phyloP scores from a whole-genome alignment of 2,329 filamentous ascomycete genomes.

The Dothideomycetes sp. region DNA sequence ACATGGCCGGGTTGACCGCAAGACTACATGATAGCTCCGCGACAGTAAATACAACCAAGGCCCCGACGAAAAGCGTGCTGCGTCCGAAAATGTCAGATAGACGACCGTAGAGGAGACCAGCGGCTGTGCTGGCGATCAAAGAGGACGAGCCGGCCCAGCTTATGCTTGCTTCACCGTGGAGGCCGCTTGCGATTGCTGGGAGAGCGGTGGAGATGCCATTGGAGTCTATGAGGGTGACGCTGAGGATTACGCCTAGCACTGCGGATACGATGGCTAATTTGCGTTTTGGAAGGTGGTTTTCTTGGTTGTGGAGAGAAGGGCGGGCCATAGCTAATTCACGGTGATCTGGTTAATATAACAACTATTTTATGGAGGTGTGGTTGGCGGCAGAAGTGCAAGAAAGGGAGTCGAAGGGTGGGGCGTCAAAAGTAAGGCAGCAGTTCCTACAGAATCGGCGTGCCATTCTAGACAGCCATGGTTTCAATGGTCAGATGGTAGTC shows the following conservation, averaged over 20 bases:
- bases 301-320: no score
- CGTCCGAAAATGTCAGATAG: slow-evolving; percentile 3
- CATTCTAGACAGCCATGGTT: no score
- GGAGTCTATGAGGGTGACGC: slow-evolving; percentile 1
- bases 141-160: slow-evolving; percentile 1
- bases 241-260: not conserved
- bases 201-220: slow-evolving; percentile 1
- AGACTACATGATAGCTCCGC: slow-evolving; percentile 1
- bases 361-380: no score
- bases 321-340: no score
- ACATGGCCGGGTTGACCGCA: slow-evolving; percentile 37
- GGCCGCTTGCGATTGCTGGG: slow-evolving; percentile 1
- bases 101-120: slow-evolving; percentile 1
- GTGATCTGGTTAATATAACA: no score
- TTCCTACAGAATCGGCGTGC: no score
- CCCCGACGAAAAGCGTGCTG: not conserved
- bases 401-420: no score
- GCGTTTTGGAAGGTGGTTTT: not conserved
- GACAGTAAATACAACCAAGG: slow-evolving; percentile 1
- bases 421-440: no score
- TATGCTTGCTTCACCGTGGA: not conserved
- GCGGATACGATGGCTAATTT: slow-evolving; percentile 1
- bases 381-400: no score
- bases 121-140: slow-evolving; percentile 2
- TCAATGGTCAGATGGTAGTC: no score